Percentiles rank a stretch among this genome's conserved stretches.
phyloP scores from a whole-genome alignment of 768 basidiomycete species.

The Naganishia onofrii region DNA sequence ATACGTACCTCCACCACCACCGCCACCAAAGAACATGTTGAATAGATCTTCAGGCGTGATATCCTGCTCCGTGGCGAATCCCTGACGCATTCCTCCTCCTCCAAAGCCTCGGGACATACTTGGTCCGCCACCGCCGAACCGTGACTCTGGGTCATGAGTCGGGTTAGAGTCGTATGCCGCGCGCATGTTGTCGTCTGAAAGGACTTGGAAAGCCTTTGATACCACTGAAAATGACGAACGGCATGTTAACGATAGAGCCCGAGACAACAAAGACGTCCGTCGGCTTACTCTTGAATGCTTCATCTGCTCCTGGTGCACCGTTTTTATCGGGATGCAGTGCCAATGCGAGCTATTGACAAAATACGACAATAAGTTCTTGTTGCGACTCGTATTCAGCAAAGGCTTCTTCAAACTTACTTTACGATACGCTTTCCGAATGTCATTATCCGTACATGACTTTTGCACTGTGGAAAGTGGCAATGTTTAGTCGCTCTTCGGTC shows the following conservation, averaged over 20 bases:
- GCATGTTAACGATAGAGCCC: not conserved
- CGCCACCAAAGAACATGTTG: conserved; percentile 94
- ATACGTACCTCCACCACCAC: conserved; percentile 55
- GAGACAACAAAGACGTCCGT: not conserved
- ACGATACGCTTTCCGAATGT: conserved; percentile 79
- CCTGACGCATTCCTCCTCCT: conserved; percentile 39
- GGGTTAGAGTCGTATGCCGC: conserved; percentile 70
- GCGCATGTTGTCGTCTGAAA: conserved; percentile 90
- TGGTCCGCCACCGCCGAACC: conserved; percentile 47
- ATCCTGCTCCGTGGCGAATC: conserved; percentile 66
- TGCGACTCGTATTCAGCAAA: not conserved
- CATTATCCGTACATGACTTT: conserved; percentile 46
- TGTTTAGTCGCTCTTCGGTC: not conserved
- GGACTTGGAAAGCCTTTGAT: conserved; percentile 92
- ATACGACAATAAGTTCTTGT: not conserved
- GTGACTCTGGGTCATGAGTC: conserved; percentile 71
- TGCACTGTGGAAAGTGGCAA: conserved; percentile 40
- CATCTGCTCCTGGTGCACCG: conserved; percentile 95
- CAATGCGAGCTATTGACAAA: conserved; percentile 66
- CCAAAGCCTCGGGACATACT: conserved; percentile 40
- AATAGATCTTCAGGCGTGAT: conserved; percentile 94
- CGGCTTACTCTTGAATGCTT: conserved; percentile 89
- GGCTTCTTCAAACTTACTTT: conserved; percentile 62
- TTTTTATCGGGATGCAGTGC: conserved; percentile 57
- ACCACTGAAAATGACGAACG: conserved; percentile 65